Base-by-base conservation (phyloP, 768 basidiomycete genomes). In the Boletus eberwhitei region DNA sequence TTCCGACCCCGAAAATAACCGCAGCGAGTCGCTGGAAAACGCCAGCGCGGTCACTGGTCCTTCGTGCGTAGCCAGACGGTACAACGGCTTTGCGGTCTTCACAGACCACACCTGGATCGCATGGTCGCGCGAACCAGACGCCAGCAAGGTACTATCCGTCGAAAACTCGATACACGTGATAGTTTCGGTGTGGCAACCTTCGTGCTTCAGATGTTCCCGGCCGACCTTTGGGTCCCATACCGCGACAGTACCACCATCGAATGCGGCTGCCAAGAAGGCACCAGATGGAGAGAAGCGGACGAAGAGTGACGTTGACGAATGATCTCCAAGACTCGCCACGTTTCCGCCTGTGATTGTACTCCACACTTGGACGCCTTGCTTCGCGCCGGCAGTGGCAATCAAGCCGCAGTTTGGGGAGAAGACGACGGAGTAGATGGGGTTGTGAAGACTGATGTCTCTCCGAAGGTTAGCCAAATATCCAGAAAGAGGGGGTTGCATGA, bases 31-130 rank as follows among this genome's bases (percentile, higher is more conserved):
- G 13, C 41, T 49, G 1, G 66, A 64, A 48, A 70, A 71, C 1
- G 34, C 57, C 38, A 71, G 44, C 7, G 55, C 41, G 4, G 32
- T 49, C 36, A 71, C 66, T 4, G 50, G 31, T 21, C 54, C 60
- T 39, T 62, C 57, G 44, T 70, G 70, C 0, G 42, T n/a, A 4
- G 40, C 48, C 1, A 66, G 38, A 36, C 39, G 48, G 16, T 61
- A 45, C 39, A 69, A 31, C 4, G 35, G 11, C 19, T 61, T 54
- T 9, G 56, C 54, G 0, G 48, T 59, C 36, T 50, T 40, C 22
- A 62, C n/a, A 4, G 62, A 64, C 69, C 69, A 71, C 13, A 69
- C 53, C 29, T 54, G 58, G 29, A 66, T 60, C 2, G 17, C 32
- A 40, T 24, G 39, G 44, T 66, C 64, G 2, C 53, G 45, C 8